These are phyloP conservation scores for Fusarium sp. DNA, from an alignment of 2,329 filamentous ascomycete species.

Conservation along the genomic window DNA sequence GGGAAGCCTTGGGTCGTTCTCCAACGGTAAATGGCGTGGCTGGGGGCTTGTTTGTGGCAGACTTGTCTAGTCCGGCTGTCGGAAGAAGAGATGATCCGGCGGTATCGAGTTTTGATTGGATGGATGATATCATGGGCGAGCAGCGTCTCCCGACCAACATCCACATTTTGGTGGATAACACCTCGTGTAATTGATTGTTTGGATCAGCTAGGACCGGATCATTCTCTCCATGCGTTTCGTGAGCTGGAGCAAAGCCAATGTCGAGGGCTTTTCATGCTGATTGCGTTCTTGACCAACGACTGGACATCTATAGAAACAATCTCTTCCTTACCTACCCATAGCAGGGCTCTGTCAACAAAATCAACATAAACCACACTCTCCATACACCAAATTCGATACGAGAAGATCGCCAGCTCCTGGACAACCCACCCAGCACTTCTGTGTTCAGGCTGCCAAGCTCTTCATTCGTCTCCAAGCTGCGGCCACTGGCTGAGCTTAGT, in stretches of 20 bases:
- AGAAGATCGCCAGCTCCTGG: no score
- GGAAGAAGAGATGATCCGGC: constrained; percentile 13
- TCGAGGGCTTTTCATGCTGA: no score
- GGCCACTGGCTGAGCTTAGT: constrained; percentile 29
- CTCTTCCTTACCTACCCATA: no score
- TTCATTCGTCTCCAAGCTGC: background rate
- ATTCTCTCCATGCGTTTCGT: background rate
- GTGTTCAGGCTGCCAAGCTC: constrained; percentile 18
- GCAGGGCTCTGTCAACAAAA: no score
- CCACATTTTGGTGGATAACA: constrained; percentile 10
- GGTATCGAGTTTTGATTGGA: background rate
- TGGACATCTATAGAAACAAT: no score
- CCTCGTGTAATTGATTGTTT: constrained; percentile 25
- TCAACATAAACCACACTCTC: no score
- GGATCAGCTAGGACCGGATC: constrained; percentile 21
- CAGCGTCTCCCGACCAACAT: constrained; percentile 26
- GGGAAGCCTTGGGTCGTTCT: constrained; percentile 44
- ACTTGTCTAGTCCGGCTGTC: background rate
- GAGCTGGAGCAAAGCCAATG: background rate
- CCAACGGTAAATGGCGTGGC: constrained; percentile 55
- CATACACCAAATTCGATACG: no score
- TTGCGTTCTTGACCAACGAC: no score
- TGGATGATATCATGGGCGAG: constrained; percentile 2
- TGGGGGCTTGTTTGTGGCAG: constrained; percentile 47
- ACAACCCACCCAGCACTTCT: background rate